Conservation (phyloP, 495 filamentous ascomycete genomes). For the Aspergillus kassunensis region DNA sequence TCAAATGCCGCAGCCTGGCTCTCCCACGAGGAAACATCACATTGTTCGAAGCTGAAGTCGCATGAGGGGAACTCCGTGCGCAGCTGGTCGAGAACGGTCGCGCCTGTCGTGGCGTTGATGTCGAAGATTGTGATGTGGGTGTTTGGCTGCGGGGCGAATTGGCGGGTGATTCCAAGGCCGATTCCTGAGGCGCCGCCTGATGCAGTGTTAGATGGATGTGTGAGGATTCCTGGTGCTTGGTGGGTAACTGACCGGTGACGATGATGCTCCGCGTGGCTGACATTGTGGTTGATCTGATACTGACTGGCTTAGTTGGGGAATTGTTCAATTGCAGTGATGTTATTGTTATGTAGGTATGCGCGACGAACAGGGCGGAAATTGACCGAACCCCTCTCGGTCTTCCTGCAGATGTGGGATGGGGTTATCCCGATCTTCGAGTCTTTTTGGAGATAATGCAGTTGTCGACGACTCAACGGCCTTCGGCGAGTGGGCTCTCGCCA, state of each 20-base stretch:
- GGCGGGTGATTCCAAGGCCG: constrained; percentile 44
- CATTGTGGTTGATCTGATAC: constrained; percentile 12
- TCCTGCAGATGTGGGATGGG: constrained; percentile 19
- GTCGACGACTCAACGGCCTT: background rate
- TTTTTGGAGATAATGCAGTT: background rate
- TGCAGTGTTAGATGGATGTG: constrained; percentile 3
- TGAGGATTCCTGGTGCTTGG: background rate
- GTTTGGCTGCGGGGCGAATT: constrained; percentile 44
- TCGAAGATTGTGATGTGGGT: constrained; percentile 49
- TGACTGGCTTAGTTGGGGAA: background rate
- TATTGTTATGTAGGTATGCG: constrained; percentile 1
- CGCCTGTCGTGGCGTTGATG: constrained; percentile 35
- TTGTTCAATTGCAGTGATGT: background rate
- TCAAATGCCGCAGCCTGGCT: constrained; percentile 42
- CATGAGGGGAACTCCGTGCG: constrained; percentile 31
- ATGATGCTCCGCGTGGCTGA: constrained; percentile 20
- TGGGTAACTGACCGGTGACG: constrained; percentile 20
- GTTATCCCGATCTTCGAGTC: constrained; percentile 21
- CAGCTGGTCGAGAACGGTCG: constrained; percentile 26
- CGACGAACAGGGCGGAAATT: background rate
- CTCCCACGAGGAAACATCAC: constrained; percentile 48
- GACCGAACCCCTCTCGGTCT: background rate
- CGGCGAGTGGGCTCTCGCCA: background rate
- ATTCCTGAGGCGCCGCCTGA: constrained; percentile 53
- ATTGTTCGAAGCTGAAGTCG: constrained; percentile 37